Conservation (phyloP, 2,329 filamentous ascomycete genomes). For the Cryphonectria nitschkei region DNA sequence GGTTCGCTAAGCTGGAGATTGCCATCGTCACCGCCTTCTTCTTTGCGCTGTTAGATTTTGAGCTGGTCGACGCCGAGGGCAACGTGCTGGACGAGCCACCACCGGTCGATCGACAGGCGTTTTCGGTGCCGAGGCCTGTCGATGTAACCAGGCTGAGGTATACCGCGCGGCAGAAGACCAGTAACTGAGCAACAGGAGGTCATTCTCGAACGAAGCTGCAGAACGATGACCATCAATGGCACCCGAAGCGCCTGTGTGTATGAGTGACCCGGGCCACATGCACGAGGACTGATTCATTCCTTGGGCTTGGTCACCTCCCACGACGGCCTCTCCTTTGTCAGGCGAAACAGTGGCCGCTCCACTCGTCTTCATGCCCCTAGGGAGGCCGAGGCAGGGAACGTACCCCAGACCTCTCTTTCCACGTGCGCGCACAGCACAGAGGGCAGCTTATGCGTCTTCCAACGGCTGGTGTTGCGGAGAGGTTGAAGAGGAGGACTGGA, state of each 20-base stretch:
- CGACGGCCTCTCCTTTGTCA: too few relatives aligned
- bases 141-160: constrained; percentile 43
- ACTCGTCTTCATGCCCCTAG: too few relatives aligned
- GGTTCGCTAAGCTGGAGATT: constrained; percentile 58
- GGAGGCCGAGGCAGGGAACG: too few relatives aligned
- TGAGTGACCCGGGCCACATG: background rate
- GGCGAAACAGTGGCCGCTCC: too few relatives aligned
- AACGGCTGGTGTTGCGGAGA: too few relatives aligned
- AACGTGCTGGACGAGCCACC: constrained; percentile 38
- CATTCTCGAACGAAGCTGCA: background rate
- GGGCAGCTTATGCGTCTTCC: too few relatives aligned
- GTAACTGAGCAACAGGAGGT: background rate
- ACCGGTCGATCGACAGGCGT: constrained; percentile 40
- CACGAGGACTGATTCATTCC: background rate
- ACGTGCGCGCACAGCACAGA: too few relatives aligned
- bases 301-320: background rate
- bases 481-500: too few relatives aligned
- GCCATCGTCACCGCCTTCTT: constrained; percentile 54
- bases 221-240: background rate
- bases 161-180: constrained; percentile 29
- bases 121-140: constrained; percentile 45
- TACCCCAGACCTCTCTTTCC: too few relatives aligned
- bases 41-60: constrained; percentile 52
- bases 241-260: background rate
- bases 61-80: constrained; percentile 46